A percentile compares a stretch with the other conserved stretches of the same genome.
Evolutionary conservation across 129 eudicot species (phyloP).

Genomic region (Chrysanthemum lavandulifolium): DNA sequence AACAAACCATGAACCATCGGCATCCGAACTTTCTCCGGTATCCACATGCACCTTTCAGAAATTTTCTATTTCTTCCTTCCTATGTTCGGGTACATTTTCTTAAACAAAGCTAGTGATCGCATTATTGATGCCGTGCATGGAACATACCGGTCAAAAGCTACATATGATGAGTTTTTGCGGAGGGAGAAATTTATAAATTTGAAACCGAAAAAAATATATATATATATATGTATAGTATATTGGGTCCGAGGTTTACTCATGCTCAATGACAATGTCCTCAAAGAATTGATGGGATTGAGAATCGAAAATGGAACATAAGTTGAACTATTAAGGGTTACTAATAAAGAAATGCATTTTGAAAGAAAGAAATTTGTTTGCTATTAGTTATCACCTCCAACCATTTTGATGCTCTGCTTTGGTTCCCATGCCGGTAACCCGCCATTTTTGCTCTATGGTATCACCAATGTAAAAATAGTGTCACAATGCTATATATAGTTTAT

Average conservation of each 20-base stretch:
- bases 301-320: no score
- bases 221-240: not conserved
- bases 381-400: no score
- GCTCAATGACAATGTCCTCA: constrained; percentile 68
- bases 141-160: constrained; percentile 33
- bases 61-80: constrained; percentile 53
- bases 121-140: constrained; percentile 73
- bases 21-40: constrained; percentile 52
- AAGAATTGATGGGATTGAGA: constrained; percentile 6
- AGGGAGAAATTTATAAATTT: not conserved
- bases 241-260: constrained; percentile 33
- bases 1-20: constrained; percentile 83
- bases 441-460: constrained; percentile 54
- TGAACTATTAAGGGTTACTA: no score
- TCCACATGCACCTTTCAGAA: constrained; percentile 32
- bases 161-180: no score
- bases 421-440: no score
- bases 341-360: no score
- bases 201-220: not conserved
- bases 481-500: not conserved
- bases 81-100: constrained; percentile 46
- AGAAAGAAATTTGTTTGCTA: no score
- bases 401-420: no score
- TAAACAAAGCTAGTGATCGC: constrained; percentile 55
- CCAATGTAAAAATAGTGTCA: not conserved